These are phyloP conservation scores for Coemansia sp. DNA, from an alignment of 192 early-diverging fungal genomes.

Conservation along the genomic window DNA sequence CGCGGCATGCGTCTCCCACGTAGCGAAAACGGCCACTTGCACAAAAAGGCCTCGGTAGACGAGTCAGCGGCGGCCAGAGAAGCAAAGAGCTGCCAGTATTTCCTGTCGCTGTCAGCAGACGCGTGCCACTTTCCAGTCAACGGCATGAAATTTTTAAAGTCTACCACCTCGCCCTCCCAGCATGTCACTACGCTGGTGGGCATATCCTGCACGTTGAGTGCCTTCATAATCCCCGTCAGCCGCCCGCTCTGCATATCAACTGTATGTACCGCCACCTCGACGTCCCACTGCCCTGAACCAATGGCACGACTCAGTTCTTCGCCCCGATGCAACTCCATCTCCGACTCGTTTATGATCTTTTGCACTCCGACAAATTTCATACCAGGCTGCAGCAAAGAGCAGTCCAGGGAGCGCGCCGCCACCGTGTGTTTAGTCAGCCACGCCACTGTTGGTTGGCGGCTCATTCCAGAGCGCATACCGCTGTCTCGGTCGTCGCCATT, in stretches of 20 bases:
- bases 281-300: conserved; percentile 45
- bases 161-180: conserved; percentile 72
- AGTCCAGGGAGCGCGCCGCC: conserved; percentile 27
- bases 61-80: conserved; percentile 34
- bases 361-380: conserved; percentile 40
- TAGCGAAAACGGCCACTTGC: conserved; percentile 31
- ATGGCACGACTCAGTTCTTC: not conserved
- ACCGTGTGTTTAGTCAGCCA: conserved; percentile 45
- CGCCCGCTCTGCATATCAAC: conserved; percentile 43
- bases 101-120: conserved; percentile 22
- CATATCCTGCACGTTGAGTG: conserved; percentile 61
- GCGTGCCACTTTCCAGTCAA: conserved; percentile 66
- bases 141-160: conserved; percentile 62
- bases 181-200: conserved; percentile 58
- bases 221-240: conserved; percentile 61
- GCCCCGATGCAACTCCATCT: not conserved
- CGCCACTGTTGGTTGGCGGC: not conserved
- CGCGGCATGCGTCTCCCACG: conserved; percentile 52
- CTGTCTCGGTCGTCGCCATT: not conserved
- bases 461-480: not conserved
- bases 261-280: conserved; percentile 37
- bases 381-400: conserved; percentile 47
- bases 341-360: conserved; percentile 7
- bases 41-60: conserved; percentile 23
- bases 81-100: conserved; percentile 48